Evolutionary conservation across 768 basidiomycete genomes (phyloP), one percentile per base, ranked within the genome.

Genomic region (Amanita molliuscula): DNA sequence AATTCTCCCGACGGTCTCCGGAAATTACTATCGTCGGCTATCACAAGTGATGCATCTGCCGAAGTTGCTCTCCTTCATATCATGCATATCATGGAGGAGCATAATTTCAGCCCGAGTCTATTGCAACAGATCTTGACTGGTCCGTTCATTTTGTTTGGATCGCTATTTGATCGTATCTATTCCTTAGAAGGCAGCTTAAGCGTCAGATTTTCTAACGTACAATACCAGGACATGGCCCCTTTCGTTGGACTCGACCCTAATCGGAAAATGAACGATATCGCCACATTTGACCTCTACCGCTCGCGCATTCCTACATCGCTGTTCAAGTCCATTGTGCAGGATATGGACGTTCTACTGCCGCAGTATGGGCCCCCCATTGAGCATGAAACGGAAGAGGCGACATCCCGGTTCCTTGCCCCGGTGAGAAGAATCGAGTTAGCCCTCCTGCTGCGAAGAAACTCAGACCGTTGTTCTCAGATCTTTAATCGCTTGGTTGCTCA

Each of bases 241-340:
- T 47, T 55, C 48, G 58, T 59, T 21, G 56, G 56, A 51, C 58
- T 58, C 35, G 45, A 54, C 31, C 55, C 55, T 33, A 3, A 25
- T 16, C 48, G 16, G 33, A 53, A 41, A 33, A n/a, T 59, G 42
- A 38, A 46, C 16, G 59, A 59, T 42, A 51, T 51, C 48, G 33
- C 34, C 29, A 56, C 35, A 11, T 59, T 61, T 51, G 53, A 58
- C 42, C 29, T 59, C 50, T 40, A 56, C 33, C 58, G 56, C 44
- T 57, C 59, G 54, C 56, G 59, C 21, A 59, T 61, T 52, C 56
- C 56, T 52, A 59, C 56, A 10, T 4, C 23, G n/a, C 31, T 61
- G 52, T 61, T 59, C 52, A 56, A 31, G 49, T 47, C 55, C 5
- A 61, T 61, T 36, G 57, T 60, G 20, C 37, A 42, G 33, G 59